These are phyloP conservation scores for Phlyctochytrium planicorne DNA, from an alignment of 192 early-diverging fungal genomes.

Conservation along the genomic window DNA sequence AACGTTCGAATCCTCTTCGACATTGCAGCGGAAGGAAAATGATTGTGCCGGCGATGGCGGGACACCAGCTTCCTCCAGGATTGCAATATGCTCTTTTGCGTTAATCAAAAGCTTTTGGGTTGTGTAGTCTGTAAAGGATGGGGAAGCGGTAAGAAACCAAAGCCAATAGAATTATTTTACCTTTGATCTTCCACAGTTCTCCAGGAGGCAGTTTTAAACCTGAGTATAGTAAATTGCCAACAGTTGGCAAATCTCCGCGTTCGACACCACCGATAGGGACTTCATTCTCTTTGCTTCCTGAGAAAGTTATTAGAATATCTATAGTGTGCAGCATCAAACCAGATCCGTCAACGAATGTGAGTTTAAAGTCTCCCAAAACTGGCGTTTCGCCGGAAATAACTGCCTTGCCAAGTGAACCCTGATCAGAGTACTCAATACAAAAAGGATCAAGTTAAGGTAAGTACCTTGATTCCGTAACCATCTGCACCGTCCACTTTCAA, in stretches of 20 bases:
- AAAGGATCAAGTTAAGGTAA: too few relatives aligned
- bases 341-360: constrained; percentile 58
- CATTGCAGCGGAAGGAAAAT: constrained; percentile 26
- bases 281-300: background rate
- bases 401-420: too few relatives aligned
- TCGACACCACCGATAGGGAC: background rate
- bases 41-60: constrained; percentile 28
- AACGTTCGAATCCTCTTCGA: constrained; percentile 44
- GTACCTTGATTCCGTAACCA: too few relatives aligned
- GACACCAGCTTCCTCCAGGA: too few relatives aligned
- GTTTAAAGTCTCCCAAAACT: constrained; percentile 73
- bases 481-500: constrained; percentile 20
- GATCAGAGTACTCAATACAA: too few relatives aligned
- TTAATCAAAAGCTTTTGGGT: too few relatives aligned
- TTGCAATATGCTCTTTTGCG: too few relatives aligned
- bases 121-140: too few relatives aligned
- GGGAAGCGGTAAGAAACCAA: too few relatives aligned
- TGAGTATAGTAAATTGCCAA: constrained; percentile 20
- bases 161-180: constrained; percentile 9
- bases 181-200: constrained; percentile 59
- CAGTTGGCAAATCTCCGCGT: background rate
- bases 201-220: constrained; percentile 21
- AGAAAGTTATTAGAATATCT: too few relatives aligned
- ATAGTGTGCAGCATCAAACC: background rate
- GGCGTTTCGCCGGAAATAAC: constrained; percentile 60